phyloP scores from a whole-genome alignment of 2,329 filamentous ascomycete species.

The Neofusicoccum kwambonambiense region DNA sequence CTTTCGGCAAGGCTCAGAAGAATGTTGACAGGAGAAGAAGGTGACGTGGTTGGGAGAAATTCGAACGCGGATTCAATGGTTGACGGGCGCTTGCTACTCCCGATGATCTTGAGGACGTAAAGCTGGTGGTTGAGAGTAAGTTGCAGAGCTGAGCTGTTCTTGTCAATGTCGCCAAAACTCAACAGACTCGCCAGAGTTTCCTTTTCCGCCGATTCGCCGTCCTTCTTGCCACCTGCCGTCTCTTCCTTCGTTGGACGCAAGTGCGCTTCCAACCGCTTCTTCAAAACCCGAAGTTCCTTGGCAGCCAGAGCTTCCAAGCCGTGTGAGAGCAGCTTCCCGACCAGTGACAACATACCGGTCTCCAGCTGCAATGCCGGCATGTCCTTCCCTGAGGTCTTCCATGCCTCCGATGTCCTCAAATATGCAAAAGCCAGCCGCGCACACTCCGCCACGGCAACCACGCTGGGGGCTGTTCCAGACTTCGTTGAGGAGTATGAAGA shows the following conservation, averaged over 20 bases:
- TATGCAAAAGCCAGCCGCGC: conserved; percentile 65
- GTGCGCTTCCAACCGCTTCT: conserved; percentile 56
- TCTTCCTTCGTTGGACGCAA: conserved; percentile 21
- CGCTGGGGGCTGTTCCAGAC: conserved; percentile 31
- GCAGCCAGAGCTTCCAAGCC: conserved; percentile 66
- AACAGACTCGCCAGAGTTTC: conserved; percentile 60
- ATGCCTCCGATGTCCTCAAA: conserved; percentile 57
- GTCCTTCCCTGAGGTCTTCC: conserved; percentile 51
- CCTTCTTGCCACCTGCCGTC: conserved; percentile 30
- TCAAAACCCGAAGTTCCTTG: conserved; percentile 67
- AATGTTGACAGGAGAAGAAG: conserved; percentile 59
- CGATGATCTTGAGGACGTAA: conserved; percentile 63
- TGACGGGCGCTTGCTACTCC: conserved; percentile 58
- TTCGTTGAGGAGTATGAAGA: conserved; percentile 35
- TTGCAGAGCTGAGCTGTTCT: conserved; percentile 34
- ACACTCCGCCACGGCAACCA: conserved; percentile 65
- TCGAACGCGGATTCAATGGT: conserved; percentile 59
- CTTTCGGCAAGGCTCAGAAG: conserved; percentile 50
- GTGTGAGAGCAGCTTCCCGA: conserved; percentile 64
- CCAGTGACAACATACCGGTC: conserved; percentile 68
- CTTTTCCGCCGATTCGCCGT: conserved; percentile 34
- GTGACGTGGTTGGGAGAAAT: conserved; percentile 53
- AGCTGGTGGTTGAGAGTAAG: conserved; percentile 65
- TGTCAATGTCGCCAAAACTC: conserved; percentile 53
- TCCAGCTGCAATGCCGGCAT: conserved; percentile 69